These are phyloP conservation scores for Neurospora sp. DNA, from an alignment of 2,329 filamentous ascomycete genomes.

Conservation along the genomic window DNA sequence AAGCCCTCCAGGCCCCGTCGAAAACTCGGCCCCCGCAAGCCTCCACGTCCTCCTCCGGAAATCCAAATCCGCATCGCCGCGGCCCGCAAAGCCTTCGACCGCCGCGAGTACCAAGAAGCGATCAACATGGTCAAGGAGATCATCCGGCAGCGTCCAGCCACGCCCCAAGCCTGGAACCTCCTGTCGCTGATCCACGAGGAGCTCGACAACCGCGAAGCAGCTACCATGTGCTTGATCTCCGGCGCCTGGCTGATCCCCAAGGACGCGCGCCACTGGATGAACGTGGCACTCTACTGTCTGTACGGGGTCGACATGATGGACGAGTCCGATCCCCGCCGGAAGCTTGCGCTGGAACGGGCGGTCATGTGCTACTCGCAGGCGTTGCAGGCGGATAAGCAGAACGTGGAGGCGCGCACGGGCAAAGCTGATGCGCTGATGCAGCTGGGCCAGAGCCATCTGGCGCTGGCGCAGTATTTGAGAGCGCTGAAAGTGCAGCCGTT, in stretches of 20 bases:
- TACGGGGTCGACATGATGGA: conserved; percentile 37
- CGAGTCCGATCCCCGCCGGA: conserved; percentile 26
- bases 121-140: conserved; percentile 50
- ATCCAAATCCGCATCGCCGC: conserved; percentile 58
- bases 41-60: conserved; percentile 59
- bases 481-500: conserved; percentile 42
- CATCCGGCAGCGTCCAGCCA: conserved; percentile 59
- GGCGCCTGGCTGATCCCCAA: conserved; percentile 55
- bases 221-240: conserved; percentile 50
- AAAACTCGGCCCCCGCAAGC: conserved; percentile 42
- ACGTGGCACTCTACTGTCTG: conserved; percentile 47
- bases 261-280: conserved; percentile 49
- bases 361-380: conserved; percentile 51
- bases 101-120: conserved; percentile 50
- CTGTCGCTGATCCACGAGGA: conserved; percentile 53
- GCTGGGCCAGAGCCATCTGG: conserved; percentile 42
- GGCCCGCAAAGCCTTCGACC: conserved; percentile 60
- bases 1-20: conserved; percentile 6
- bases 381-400: conserved; percentile 45
- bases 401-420: conserved; percentile 47
- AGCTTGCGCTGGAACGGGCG: conserved; percentile 33
- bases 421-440: conserved; percentile 50
- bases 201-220: conserved; percentile 45
- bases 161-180: conserved; percentile 54
- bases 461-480: conserved; percentile 46